Evolutionary conservation across 805 yeast species (phyloP).

Genomic region (Myxozyma udenii): DNA sequence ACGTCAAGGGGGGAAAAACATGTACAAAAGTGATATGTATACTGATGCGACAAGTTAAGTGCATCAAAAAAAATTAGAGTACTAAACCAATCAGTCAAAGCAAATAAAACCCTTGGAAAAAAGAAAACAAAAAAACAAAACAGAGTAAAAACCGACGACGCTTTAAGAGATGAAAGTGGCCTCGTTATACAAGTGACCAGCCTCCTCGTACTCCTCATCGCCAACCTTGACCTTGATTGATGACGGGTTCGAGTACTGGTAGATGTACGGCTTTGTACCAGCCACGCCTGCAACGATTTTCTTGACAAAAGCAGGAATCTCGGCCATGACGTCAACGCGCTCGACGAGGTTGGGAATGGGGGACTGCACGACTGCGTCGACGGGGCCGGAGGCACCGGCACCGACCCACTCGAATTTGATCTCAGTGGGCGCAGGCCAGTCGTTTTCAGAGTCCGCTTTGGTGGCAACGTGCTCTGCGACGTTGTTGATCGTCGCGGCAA

Average conservation of each 20-base stretch:
- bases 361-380: constrained; percentile 47
- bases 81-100: background rate
- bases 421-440: constrained; percentile 82
- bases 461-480: constrained; percentile 56
- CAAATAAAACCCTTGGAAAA: background rate
- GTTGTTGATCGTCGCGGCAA: constrained; percentile 66
- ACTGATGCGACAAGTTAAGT: too few relatives aligned
- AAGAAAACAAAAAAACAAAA: background rate
- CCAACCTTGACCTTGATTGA: constrained; percentile 45
- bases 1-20: too few relatives aligned
- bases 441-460: constrained; percentile 64
- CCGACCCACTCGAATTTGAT: constrained; percentile 61
- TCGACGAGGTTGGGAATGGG: constrained; percentile 63
- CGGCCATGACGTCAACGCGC: constrained; percentile 96
- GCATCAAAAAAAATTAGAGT: background rate
- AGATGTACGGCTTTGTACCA: constrained; percentile 95
- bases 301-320: constrained; percentile 90
- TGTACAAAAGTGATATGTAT: too few relatives aligned
- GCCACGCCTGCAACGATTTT: constrained; percentile 90
- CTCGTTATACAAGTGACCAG: constrained; percentile 70
- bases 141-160: background rate
- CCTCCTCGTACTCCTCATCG: constrained; percentile 48
- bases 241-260: constrained; percentile 76
- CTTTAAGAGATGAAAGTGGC: constrained; percentile 67
- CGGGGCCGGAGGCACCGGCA: constrained; percentile 43